Evolutionary conservation across 495 filamentous ascomycete species (phyloP).

Genomic region (Neurospora sp.): DNA sequence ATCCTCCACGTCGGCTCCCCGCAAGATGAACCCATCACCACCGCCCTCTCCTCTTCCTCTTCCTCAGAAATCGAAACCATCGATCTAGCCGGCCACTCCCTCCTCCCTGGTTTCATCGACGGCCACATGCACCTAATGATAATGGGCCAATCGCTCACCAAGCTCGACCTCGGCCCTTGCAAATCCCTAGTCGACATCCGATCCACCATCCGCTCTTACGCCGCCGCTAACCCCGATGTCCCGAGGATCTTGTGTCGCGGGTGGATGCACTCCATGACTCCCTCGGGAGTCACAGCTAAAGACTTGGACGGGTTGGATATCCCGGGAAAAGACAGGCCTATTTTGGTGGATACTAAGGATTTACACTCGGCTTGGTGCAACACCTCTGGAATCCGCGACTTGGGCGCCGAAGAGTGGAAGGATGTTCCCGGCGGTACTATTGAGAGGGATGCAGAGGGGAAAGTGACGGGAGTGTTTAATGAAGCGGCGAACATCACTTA

Average conservation of each 20-base stretch:
- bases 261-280: slow-evolving; percentile 53
- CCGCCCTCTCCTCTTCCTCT: slow-evolving; percentile 13
- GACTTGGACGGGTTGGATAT: slow-evolving; percentile 49
- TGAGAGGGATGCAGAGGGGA: slow-evolving; percentile 42
- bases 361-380: slow-evolving; percentile 56
- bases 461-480: slow-evolving; percentile 43
- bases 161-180: slow-evolving; percentile 45
- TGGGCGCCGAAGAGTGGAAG: slow-evolving; percentile 35
- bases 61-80: slow-evolving; percentile 11
- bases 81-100: slow-evolving; percentile 39
- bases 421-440: slow-evolving; percentile 50
- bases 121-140: slow-evolving; percentile 55
- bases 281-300: slow-evolving; percentile 38
- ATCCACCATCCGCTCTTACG: slow-evolving; percentile 38
- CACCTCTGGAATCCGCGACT: slow-evolving; percentile 41
- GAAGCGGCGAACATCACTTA: slow-evolving; percentile 48
- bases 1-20: slow-evolving; percentile 35
- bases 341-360: slow-evolving; percentile 53
- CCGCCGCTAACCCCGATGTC: slow-evolving; percentile 35
- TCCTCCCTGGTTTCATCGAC: slow-evolving; percentile 57
- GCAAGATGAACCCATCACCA: slow-evolving; percentile 22
- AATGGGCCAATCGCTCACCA: slow-evolving; percentile 48
- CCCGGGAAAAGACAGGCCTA: slow-evolving; percentile 37
- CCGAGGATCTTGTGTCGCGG: slow-evolving; percentile 46
- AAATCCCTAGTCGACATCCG: slow-evolving; percentile 46